Evolutionary conservation across 2,329 filamentous ascomycete genomes (phyloP).

Genomic region (Ophiosphaerella herpotricha): DNA sequence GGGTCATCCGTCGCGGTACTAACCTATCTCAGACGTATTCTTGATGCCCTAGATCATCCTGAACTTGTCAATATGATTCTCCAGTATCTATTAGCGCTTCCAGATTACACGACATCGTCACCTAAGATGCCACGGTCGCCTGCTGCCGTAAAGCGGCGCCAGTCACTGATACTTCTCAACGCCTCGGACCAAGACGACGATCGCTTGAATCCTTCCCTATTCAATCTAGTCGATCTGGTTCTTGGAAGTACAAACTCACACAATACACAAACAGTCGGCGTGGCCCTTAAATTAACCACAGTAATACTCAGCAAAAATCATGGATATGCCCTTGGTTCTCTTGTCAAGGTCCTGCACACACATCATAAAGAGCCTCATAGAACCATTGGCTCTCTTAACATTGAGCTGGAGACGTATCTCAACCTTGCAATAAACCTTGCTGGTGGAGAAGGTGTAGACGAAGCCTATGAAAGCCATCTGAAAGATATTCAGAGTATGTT

Average conservation of each 20-base stretch:
- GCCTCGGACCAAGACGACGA: constrained; percentile 78
- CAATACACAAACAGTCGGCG: constrained; percentile 86
- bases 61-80: constrained; percentile 94
- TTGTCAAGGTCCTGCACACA: constrained; percentile 70
- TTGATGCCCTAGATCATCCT: constrained; percentile 89
- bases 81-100: constrained; percentile 85
- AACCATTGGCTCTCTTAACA: constrained; percentile 74
- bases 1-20: constrained; percentile 95
- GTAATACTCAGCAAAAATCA: constrained; percentile 87
- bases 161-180: constrained; percentile 84
- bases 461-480: constrained; percentile 72
- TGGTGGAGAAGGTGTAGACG: constrained; percentile 71
- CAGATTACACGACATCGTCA: constrained; percentile 56
- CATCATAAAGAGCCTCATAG: constrained; percentile 60
- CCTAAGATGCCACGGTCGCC: constrained; percentile 49
- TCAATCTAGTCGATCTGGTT: constrained; percentile 90
- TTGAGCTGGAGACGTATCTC: constrained; percentile 74
- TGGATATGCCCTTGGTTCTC: constrained; percentile 77
- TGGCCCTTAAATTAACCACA: constrained; percentile 85
- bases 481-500: constrained; percentile 71
- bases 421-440: constrained; percentile 70
- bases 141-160: constrained; percentile 76
- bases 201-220: constrained; percentile 79
- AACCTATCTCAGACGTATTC: constrained; percentile 86
- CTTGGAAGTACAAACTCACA: constrained; percentile 81